These are phyloP conservation scores for Massospora cicadina DNA, from an alignment of 371 early-diverging fungal genomes.

Conservation along the genomic window DNA sequence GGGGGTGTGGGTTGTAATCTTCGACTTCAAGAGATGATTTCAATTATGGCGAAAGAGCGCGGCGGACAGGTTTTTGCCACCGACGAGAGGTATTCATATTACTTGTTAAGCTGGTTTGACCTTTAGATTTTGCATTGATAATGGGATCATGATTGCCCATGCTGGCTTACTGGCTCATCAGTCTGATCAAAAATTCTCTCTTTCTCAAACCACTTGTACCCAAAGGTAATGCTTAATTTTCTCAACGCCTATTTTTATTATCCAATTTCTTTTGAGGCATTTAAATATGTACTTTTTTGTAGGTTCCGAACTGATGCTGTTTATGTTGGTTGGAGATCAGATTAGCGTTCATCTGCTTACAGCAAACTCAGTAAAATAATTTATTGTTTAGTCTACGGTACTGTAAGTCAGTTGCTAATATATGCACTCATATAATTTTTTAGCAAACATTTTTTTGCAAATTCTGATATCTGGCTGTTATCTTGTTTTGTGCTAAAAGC, in stretches of 20 bases:
- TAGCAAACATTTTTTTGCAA: too few species aligned
- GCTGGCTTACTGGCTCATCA: constrained; percentile 74
- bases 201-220: constrained; percentile 81
- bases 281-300: not conserved
- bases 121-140: constrained; percentile 91
- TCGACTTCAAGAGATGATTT: constrained; percentile 98
- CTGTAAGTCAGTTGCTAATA: too few species aligned
- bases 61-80: constrained; percentile 85
- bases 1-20: constrained; percentile 99
- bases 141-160: constrained; percentile 99
- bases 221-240: constrained; percentile 66
- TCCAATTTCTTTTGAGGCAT: not conserved
- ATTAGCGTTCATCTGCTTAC: constrained; percentile 3
- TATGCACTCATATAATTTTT: too few species aligned
- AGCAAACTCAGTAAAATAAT: too few species aligned
- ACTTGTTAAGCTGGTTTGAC: constrained; percentile 4
- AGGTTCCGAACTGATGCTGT: constrained; percentile 84
- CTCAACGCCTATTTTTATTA: too few species aligned
- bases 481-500: too few species aligned
- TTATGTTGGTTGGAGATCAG: constrained; percentile 72
- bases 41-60: constrained; percentile 82
- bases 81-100: constrained; percentile 64
- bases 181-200: constrained; percentile 47
- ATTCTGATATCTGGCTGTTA: too few species aligned
- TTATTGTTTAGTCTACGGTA: too few species aligned